phyloP scores from a whole-genome alignment of 1,284 basidiomycete species.

The Heterobasidion irregulare region DNA sequence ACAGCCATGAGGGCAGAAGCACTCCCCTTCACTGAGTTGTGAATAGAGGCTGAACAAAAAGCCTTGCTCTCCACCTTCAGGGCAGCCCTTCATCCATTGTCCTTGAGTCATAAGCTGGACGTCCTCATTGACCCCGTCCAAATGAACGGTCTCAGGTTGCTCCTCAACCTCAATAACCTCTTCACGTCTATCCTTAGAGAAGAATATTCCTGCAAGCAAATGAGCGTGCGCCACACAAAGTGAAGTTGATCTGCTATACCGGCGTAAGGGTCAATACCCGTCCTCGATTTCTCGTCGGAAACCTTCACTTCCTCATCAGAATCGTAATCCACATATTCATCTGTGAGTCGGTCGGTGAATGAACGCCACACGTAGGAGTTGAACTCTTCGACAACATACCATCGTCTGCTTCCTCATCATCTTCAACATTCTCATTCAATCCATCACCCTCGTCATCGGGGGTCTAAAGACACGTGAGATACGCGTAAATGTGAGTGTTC shows the following conservation, averaged over 20 bases:
- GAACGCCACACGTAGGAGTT: neutral
- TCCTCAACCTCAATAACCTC: constrained; percentile 84
- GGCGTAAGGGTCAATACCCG: constrained; percentile 77
- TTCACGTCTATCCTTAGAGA: constrained; percentile 83
- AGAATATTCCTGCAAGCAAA: constrained; percentile 66
- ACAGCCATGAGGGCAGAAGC: constrained; percentile 68
- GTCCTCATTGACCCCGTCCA: constrained; percentile 36
- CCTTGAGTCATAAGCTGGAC: constrained; percentile 74
- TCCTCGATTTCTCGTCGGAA: constrained; percentile 25
- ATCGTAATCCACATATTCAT: constrained; percentile 68
- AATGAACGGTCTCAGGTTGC: constrained; percentile 46
- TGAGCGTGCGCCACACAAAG: neutral
- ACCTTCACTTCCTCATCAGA: constrained; percentile 55
- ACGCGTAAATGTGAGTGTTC: neutral
- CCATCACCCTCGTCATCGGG: constrained; percentile 43
- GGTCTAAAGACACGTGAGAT: constrained; percentile 31
- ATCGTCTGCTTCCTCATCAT: constrained; percentile 34
- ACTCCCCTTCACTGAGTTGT: constrained; percentile 53
- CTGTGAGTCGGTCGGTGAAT: constrained; percentile 15
- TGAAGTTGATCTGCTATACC: constrained; percentile 31
- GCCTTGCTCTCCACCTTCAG: constrained; percentile 84
- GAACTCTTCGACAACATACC: neutral
- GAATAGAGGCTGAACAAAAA: constrained; percentile 82
- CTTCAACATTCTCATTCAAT: constrained; percentile 26
- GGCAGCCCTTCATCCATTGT: constrained; percentile 96